phyloP scores from a whole-genome alignment of 2,329 filamentous ascomycete genomes.

The Nemania diffusa region DNA sequence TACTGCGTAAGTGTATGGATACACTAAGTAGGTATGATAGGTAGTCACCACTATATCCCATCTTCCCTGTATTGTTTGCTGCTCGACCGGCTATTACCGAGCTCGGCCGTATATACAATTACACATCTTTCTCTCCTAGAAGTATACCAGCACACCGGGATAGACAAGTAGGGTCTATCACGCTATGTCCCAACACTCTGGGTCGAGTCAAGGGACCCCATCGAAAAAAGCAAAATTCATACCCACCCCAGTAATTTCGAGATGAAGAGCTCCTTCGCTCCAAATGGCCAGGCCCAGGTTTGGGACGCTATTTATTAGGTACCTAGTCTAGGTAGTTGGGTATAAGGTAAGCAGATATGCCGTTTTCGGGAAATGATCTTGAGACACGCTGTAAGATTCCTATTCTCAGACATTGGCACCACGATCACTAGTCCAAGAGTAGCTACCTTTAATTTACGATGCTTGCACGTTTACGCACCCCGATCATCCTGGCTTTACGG shows the following conservation, averaged over 20 bases:
- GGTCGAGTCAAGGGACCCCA: slow-evolving; percentile 18
- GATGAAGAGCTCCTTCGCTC: background rate
- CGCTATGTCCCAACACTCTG: slow-evolving; percentile 28
- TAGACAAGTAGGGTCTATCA: slow-evolving; percentile 7
- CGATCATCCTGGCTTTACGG: background rate
- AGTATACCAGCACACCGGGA: background rate
- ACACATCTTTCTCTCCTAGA: background rate
- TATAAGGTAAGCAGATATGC: slow-evolving; percentile 13
- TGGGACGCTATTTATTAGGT: background rate
- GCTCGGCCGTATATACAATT: background rate
- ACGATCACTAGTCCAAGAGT: slow-evolving; percentile 8
- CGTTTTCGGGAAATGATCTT: slow-evolving; percentile 26
- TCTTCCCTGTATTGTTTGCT: background rate
- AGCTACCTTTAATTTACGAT: slow-evolving; percentile 13
- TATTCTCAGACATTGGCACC: background rate
- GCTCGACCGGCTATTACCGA: background rate
- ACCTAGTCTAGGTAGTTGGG: background rate
- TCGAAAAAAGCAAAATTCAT: background rate
- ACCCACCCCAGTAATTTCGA: background rate
- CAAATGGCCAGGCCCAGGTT: background rate
- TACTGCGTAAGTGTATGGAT: background rate
- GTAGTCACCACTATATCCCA: background rate
- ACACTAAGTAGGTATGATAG: background rate
- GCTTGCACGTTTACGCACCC: background rate
- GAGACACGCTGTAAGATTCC: background rate